Evolutionary conservation across 2,329 filamentous ascomycete species (phyloP).

Genomic region (Xylariomycetidae sp.): DNA sequence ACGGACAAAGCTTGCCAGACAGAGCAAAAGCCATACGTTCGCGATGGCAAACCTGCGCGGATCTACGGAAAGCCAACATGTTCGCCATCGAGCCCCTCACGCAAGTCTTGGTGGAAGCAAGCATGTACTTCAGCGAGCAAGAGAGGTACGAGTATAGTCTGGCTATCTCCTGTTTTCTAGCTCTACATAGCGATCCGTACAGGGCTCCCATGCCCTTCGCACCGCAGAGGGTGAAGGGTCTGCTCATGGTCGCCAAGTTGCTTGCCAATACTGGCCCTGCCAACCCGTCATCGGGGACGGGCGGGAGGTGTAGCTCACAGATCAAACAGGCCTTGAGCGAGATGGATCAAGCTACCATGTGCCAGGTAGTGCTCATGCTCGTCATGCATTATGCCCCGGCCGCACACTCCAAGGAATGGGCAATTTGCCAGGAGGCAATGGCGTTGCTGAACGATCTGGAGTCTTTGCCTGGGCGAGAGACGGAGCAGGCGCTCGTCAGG

Average conservation of each 20-base stretch:
- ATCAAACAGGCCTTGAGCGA: conserved; percentile 29
- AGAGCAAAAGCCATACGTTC: conserved; percentile 23
- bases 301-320: conserved; percentile 4
- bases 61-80: conserved; percentile 30
- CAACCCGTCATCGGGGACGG: conserved; percentile 16
- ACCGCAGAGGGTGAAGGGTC: conserved; percentile 41
- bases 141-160: conserved; percentile 38
- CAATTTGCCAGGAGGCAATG: conserved; percentile 35
- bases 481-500: conserved; percentile 36
- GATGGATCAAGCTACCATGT: conserved; percentile 47
- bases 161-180: conserved; percentile 40
- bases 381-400: conserved; percentile 35
- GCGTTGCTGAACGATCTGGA: conserved; percentile 45
- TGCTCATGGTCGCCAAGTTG: conserved; percentile 46
- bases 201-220: conserved; percentile 45
- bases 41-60: conserved; percentile 32
- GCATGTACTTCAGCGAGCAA: conserved; percentile 37
- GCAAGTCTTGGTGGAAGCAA: conserved; percentile 37
- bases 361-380: conserved; percentile 47
- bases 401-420: conserved; percentile 41
- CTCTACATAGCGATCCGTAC: conserved; percentile 43
- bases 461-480: conserved; percentile 38
- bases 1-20: conserved; percentile 3
- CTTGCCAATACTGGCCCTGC: conserved; percentile 42
- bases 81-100: conserved; percentile 47